Evolutionary conservation across 768 basidiomycete species (phyloP), one percentile per base, ranked within the genome.

Genomic region (Clavulina sp.): DNA sequence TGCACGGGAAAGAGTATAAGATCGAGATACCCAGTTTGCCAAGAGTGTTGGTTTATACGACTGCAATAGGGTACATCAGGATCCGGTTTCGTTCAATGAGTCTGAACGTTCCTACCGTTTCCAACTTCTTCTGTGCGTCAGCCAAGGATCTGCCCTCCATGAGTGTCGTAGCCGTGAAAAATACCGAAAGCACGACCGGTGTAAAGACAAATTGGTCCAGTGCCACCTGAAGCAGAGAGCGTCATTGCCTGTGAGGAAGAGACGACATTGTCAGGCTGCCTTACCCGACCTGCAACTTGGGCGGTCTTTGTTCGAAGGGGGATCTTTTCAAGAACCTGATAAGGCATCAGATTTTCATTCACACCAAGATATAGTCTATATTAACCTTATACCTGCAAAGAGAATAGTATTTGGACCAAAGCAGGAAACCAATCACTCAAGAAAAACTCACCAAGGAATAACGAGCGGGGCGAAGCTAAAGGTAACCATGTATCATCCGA

Each of bases 161-260:
- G 16, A 54, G 33, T 3, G 53, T 54, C 4, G 52, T 54, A 24
- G 23, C 2, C 1, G 53, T 54, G 44, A 54, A 54, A 38, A 54
- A 54, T 26, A 54, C 29, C 18, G 21, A 23, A 19, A 54, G 19
- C 9, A 47, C 36, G 24, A 53, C 31, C 2, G 53, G 53, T 19
- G 53, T 30, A 30, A 54, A 54, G 53, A 31, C 23, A 44, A 54
- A 54, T 47, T 54, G 53, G 19, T 54, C 53, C 31, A 54, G 52
- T 16, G 19, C 40, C n/a, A 54, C 53, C 48, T 49, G 38, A 51
- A 23, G 6, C 19, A 18, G 16, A 31, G 16, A 24, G 48, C 16
- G 48, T n/a, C n/a, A n/a, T n/a, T n/a, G n/a, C n/a, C n/a, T n/a
- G n/a, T n/a, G n/a, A n/a, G n/a, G n/a, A n/a, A n/a, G n/a, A n/a